These are phyloP conservation scores for Stemphylium beticola DNA, from an alignment of 2,329 filamentous ascomycete genomes.

Conservation along the genomic window DNA sequence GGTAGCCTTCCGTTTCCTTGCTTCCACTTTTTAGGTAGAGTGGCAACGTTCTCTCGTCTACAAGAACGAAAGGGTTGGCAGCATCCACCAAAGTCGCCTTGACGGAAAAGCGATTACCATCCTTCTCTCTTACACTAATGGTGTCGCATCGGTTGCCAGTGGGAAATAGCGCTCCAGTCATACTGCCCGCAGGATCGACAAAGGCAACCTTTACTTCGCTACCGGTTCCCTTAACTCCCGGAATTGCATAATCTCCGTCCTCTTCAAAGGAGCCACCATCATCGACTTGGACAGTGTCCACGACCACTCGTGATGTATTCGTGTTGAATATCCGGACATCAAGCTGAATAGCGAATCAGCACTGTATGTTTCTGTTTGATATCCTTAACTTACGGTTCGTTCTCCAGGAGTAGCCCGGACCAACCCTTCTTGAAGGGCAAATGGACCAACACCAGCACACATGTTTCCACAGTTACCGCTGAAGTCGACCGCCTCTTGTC, in stretches of 20 bases:
- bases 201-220: conserved; percentile 66
- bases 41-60: conserved; percentile 60
- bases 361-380: neutral
- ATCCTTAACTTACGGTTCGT: conserved; percentile 16
- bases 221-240: conserved; percentile 65
- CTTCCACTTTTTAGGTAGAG: conserved; percentile 53
- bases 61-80: conserved; percentile 68
- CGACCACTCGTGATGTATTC: conserved; percentile 69
- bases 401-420: conserved; percentile 43
- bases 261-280: conserved; percentile 48
- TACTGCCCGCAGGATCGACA: conserved; percentile 66
- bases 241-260: conserved; percentile 65
- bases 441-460: conserved; percentile 70
- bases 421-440: conserved; percentile 62
- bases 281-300: conserved; percentile 58
- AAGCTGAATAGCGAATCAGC: conserved; percentile 18
- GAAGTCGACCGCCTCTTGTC: conserved; percentile 66
- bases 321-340: conserved; percentile 69
- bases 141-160: conserved; percentile 62
- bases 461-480: conserved; percentile 78
- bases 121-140: conserved; percentile 42
- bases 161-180: conserved; percentile 65
- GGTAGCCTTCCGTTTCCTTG: conserved; percentile 50
- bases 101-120: conserved; percentile 45
- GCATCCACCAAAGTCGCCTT: conserved; percentile 65